These are phyloP conservation scores for Bruguiera parviflora DNA, from an alignment of 345 rosid genomes.

Conservation along the genomic window DNA sequence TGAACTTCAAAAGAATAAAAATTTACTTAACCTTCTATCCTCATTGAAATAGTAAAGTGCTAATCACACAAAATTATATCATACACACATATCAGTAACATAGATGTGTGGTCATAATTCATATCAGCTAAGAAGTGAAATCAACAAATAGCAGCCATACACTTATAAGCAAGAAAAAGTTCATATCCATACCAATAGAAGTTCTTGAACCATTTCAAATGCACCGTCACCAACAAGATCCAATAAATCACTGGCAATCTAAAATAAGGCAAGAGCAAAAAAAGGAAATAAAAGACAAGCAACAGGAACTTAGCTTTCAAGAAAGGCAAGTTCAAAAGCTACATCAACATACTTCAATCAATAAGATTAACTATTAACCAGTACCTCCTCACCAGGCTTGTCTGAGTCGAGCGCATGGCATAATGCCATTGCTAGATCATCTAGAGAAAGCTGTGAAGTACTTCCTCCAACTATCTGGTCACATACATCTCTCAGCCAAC, in stretches of 20 bases:
- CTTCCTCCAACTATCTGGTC: conserved; percentile 59
- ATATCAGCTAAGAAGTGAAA: background rate
- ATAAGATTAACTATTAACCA: conserved; percentile 16
- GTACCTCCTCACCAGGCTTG: conserved; percentile 95
- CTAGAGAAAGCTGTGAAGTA: conserved; percentile 73
- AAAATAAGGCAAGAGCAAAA: conserved; percentile 9
- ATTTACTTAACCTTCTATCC: background rate
- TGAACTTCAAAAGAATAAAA: background rate
- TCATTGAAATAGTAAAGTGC: background rate
- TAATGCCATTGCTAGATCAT: conserved; percentile 91
- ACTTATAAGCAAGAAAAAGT: background rate
- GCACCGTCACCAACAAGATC: conserved; percentile 93
- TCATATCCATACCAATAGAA: conserved; percentile 51
- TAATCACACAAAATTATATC: background rate
- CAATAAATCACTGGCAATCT: conserved; percentile 90
- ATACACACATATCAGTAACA: background rate
- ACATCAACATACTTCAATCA: conserved; percentile 11
- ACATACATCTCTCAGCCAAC: conserved; percentile 87
- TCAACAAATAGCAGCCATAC: background rate
- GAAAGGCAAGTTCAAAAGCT: conserved; percentile 12
- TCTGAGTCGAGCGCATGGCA: conserved; percentile 86
- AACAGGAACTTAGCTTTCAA: conserved; percentile 13
- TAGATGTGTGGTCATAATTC: background rate
- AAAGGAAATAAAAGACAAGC: conserved; percentile 1
- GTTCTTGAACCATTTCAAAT: conserved; percentile 91